Evolutionary conservation across 208 protist species (phyloP).

Genomic region (Trypanosoma cruzi): DNA sequence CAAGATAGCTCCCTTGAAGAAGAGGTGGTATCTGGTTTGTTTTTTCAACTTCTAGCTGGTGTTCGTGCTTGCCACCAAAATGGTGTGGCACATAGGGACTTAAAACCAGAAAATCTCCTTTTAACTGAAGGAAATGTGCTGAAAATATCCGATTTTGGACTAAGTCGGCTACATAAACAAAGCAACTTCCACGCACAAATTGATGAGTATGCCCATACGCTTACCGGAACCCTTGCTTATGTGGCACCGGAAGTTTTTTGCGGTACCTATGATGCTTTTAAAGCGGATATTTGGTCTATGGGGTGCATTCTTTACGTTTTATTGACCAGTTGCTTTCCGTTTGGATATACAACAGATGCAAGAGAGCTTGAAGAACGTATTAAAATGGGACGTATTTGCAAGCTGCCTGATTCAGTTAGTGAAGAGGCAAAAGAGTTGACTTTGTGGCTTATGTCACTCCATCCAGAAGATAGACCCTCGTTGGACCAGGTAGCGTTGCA

Average conservation of each 20-base stretch:
- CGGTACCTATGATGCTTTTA: slow-evolving; percentile 80
- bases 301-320: slow-evolving; percentile 86
- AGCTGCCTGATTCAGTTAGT: slow-evolving; percentile 61
- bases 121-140: slow-evolving; percentile 67
- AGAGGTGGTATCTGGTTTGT: slow-evolving; percentile 60
- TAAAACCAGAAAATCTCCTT: slow-evolving; percentile 96
- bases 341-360: slow-evolving; percentile 67
- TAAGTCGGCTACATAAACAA: slow-evolving; percentile 81
- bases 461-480: slow-evolving; percentile 59
- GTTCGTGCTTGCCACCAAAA: slow-evolving; percentile 74
- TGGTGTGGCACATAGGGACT: slow-evolving; percentile 92
- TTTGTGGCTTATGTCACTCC: slow-evolving; percentile 57
- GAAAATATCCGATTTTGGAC: slow-evolving; percentile 91
- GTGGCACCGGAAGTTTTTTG: slow-evolving; percentile 83
- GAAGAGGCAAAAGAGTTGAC: slow-evolving; percentile 59
- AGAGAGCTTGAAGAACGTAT: slow-evolving; percentile 58
- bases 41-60: slow-evolving; percentile 78
- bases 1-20: slow-evolving; percentile 52
- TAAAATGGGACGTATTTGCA: slow-evolving; percentile 42
- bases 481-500: slow-evolving; percentile 73
- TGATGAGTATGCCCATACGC: slow-evolving; percentile 71
- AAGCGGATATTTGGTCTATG: slow-evolving; percentile 88
- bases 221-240: slow-evolving; percentile 84
- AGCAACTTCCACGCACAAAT: slow-evolving; percentile 58
- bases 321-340: slow-evolving; percentile 84